Evolutionary conservation across 768 basidiomycete species (phyloP), one percentile per base, ranked within the genome.

Genomic region (Collybia sordida): DNA sequence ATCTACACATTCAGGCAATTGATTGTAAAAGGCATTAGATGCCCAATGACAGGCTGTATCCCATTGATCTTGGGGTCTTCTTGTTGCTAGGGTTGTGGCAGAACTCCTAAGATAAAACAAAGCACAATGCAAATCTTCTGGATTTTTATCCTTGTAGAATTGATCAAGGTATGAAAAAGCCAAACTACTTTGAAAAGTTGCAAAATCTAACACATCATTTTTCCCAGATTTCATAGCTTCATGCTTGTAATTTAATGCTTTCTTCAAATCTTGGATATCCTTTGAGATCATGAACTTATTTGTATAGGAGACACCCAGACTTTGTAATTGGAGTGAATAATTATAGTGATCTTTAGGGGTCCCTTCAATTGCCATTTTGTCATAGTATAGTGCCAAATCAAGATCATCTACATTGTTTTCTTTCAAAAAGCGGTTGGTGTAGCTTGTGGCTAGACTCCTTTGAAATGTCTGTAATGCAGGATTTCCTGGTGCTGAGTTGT

Each of bases 81-180:
- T 54, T 41, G 37, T 49, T 25, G 52, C 12, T 53, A 41, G 45
- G 45, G 51, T 25, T 27, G 41, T 50, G 11, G 31, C 9, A 28
- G 24, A 50, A 27, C 23, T 42, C 41, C 40, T 38, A 8, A 45
- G 21, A n/a, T 25, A 25, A 45, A 23, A 45, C 19, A 25, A 18
- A 17, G 43, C 43, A 45, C 43, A 47, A 41, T 41, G 40, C 40
- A 40, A 40, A n/a, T 40, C 39, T n/a, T 40, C 39, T 1, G 39
- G 39, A 40, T 40, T 40, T 9, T 40, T 40, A 8, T 18, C 22
- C 18, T 23, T 23, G 3, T 40, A 40, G n/a, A 40, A 40, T n/a
- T 40, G 39, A n/a, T 40, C 39, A 6, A 40, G 39, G 39, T 40
- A 40, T 41, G 40, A 41, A 18, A 22, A 41, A 9, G 40, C 40